Conservation (phyloP, 2,329 filamentous ascomycete genomes). For the Trichoderma endophyticum region DNA sequence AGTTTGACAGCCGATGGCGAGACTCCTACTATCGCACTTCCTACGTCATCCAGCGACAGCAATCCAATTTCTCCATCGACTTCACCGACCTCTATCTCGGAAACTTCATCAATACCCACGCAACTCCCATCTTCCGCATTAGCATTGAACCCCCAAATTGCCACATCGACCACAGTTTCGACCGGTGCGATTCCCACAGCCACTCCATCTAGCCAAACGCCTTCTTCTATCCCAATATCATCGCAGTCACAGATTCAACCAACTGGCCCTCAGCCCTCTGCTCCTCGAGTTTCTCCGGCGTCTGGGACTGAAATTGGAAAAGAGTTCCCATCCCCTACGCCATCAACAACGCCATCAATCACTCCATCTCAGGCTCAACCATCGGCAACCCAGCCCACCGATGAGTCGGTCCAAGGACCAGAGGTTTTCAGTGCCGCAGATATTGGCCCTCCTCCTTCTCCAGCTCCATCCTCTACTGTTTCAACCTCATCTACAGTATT, state of each 20-base stretch:
- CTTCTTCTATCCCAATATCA: background rate
- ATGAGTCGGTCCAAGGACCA: background rate
- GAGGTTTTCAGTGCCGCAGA: background rate
- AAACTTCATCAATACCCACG: background rate
- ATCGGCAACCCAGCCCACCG: background rate
- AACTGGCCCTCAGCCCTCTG: conserved; percentile 20
- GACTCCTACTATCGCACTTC: background rate
- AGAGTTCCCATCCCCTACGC: background rate
- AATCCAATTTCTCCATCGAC: background rate
- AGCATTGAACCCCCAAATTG: background rate
- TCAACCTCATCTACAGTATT: background rate
- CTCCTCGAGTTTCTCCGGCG: background rate
- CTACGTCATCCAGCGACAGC: background rate
- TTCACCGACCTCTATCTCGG: background rate
- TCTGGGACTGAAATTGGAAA: background rate
- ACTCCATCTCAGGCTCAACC: background rate
- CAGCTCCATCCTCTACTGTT: background rate
- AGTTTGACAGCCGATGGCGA: background rate
- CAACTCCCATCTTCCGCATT: background rate
- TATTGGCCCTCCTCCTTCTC: background rate
- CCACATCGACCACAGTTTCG: background rate
- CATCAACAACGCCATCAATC: background rate
- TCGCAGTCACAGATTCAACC: background rate
- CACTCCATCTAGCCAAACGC: background rate
- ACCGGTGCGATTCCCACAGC: background rate